Evolutionary conservation across 345 rosid species (phyloP).

Genomic region (Noccaea bulbosa): DNA sequence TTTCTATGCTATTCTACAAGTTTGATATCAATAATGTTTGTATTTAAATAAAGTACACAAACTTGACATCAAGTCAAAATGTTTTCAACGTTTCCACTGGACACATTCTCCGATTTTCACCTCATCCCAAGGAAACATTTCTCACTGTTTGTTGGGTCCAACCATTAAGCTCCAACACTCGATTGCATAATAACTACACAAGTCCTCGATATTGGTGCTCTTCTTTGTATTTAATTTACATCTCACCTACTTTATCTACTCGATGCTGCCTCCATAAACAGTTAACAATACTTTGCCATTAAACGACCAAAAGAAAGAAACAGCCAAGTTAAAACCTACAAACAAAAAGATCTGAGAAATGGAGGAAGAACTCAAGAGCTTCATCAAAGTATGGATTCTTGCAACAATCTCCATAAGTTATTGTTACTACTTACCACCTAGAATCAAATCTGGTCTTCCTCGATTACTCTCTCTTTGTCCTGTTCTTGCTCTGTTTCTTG

Average conservation of each 20-base stretch:
- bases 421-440: slow-evolving; percentile 42
- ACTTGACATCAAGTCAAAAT: too few species aligned
- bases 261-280: neutral
- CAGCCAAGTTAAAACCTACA: slow-evolving; percentile 11
- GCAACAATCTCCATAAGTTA: slow-evolving; percentile 40
- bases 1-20: too few species aligned
- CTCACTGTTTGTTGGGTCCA: neutral
- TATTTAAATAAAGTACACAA: too few species aligned
- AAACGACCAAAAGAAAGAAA: neutral
- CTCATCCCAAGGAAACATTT: neutral
- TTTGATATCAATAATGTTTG: too few species aligned
- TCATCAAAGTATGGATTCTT: slow-evolving; percentile 30
- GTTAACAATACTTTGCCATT: neutral
- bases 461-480: slow-evolving; percentile 49
- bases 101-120: neutral
- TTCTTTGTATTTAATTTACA: neutral
- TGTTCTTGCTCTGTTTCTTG: slow-evolving; percentile 37
- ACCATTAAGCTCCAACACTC: neutral
- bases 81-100: too few species aligned
- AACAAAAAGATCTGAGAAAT: slow-evolving; percentile 10
- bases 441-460: slow-evolving; percentile 35
- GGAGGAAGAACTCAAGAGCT: slow-evolving; percentile 44
- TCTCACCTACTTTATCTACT: slow-evolving; percentile 8
- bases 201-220: neutral
- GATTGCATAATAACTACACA: neutral